These are phyloP conservation scores for Cryphonectria carpinicola DNA, from an alignment of 2,329 filamentous ascomycete genomes.

Conservation along the genomic window DNA sequence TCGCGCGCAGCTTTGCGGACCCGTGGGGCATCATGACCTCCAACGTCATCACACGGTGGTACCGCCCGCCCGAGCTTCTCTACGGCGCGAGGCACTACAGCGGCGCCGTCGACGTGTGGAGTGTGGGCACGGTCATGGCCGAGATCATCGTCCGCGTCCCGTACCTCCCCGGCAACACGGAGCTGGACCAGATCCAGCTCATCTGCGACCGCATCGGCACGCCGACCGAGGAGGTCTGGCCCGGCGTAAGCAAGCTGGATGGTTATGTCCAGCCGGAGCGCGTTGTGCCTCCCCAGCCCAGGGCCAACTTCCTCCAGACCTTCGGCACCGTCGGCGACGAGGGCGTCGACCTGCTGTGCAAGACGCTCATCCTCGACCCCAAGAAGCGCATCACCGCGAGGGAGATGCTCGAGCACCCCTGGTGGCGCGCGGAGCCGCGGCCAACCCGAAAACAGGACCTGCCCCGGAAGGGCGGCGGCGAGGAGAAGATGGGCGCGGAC, in stretches of 20 bases:
- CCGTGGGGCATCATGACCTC: conserved; percentile 87
- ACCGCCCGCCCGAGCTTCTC: conserved; percentile 89
- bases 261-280: conserved; percentile 73
- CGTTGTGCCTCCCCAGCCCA: conserved; percentile 62
- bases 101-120: conserved; percentile 93
- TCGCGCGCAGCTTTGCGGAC: conserved; percentile 87
- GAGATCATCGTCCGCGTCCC: conserved; percentile 84
- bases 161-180: conserved; percentile 81
- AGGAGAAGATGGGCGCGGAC: conserved; percentile 80
- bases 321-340: conserved; percentile 82
- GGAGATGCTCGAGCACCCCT: conserved; percentile 78
- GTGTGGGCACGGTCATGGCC: conserved; percentile 88
- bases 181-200: conserved; percentile 82
- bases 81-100: conserved; percentile 89
- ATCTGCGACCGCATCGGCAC: conserved; percentile 88
- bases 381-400: conserved; percentile 77
- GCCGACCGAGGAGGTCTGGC: conserved; percentile 93
- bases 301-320: conserved; percentile 72
- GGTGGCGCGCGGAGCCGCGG: conserved; percentile 83
- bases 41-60: conserved; percentile 97
- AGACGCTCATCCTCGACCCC: conserved; percentile 86
- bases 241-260: conserved; percentile 79
- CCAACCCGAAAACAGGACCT: conserved; percentile 83
- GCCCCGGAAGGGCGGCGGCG: conserved; percentile 72
- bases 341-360: conserved; percentile 86